phyloP scores from a whole-genome alignment of 1,284 basidiomycete species.

The Sporisorium exsertum region DNA sequence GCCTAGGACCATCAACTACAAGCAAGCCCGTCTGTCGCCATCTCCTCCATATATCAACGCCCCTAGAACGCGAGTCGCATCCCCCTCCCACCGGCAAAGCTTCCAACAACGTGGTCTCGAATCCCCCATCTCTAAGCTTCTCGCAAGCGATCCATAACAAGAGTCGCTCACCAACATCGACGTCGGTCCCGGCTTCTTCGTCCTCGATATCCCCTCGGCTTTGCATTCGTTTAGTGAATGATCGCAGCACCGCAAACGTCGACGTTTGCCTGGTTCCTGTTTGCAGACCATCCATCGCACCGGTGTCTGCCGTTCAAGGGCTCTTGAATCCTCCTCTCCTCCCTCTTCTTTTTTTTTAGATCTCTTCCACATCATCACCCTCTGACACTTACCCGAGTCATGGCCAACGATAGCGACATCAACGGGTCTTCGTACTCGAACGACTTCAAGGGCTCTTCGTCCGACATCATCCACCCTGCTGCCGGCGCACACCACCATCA shows the following conservation, averaged over 20 bases:
- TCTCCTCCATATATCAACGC: neutral
- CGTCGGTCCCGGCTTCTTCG: neutral
- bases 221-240: constrained; percentile 35
- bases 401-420: constrained; percentile 15
- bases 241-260: constrained; percentile 39
- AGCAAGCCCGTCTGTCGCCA: neutral
- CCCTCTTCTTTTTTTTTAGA: neutral
- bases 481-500: neutral
- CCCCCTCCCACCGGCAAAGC: neutral
- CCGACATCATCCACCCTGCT: constrained; percentile 16
- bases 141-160: neutral
- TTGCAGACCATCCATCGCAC: constrained; percentile 33
- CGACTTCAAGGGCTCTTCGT: constrained; percentile 27
- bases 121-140: neutral
- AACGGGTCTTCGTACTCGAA: constrained; percentile 23
- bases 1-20: neutral
- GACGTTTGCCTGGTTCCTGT: constrained; percentile 35
- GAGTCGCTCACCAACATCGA: too few relatives aligned
- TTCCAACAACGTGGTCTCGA: neutral
- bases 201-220: neutral
- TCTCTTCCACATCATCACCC: neutral
- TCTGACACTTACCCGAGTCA: neutral
- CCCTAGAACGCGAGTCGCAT: neutral
- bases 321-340: constrained; percentile 10
- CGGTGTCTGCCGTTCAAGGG: constrained; percentile 42